These are phyloP conservation scores for Ilex aquifolium DNA, from an alignment of 257 asterid species.

Conservation along the genomic window DNA sequence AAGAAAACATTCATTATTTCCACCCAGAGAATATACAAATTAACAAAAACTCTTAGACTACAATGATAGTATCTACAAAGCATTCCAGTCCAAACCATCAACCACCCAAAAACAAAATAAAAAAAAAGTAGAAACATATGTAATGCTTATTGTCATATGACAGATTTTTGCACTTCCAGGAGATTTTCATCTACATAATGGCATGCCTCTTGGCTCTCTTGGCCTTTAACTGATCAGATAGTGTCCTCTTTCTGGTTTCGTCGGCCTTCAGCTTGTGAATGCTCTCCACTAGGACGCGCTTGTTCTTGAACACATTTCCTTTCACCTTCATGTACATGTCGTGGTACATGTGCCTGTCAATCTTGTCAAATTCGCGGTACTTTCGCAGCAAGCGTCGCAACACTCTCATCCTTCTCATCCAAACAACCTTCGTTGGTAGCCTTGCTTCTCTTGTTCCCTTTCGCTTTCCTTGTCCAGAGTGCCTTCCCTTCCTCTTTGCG, in stretches of 20 bases:
- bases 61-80: no score
- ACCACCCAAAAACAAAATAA: no score
- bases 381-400: conserved; percentile 14
- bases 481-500: conserved; percentile 8
- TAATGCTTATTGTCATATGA: no score
- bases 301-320: conserved; percentile 19
- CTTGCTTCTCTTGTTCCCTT: conserved; percentile 15
- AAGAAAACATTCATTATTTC: no score
- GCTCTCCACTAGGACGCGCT: conserved; percentile 22
- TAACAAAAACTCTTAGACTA: no score
- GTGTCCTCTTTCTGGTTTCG: conserved; percentile 14
- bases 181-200: no score
- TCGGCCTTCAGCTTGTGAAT: conserved; percentile 20
- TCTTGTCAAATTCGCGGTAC: conserved; percentile 5
- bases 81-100: no score
- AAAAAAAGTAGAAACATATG: no score
- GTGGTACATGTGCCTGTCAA: not conserved
- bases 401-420: conserved; percentile 27
- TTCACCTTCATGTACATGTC: conserved; percentile 13
- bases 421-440: conserved; percentile 19
- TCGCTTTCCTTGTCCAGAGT: conserved; percentile 4
- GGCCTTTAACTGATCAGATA: conserved; percentile 16
- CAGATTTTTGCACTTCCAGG: no score
- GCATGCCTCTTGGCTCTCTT: not conserved
- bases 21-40: no score